These are phyloP conservation scores for Kodamaea sp. DNA, from an alignment of 1,139 yeast species.

Conservation along the genomic window DNA sequence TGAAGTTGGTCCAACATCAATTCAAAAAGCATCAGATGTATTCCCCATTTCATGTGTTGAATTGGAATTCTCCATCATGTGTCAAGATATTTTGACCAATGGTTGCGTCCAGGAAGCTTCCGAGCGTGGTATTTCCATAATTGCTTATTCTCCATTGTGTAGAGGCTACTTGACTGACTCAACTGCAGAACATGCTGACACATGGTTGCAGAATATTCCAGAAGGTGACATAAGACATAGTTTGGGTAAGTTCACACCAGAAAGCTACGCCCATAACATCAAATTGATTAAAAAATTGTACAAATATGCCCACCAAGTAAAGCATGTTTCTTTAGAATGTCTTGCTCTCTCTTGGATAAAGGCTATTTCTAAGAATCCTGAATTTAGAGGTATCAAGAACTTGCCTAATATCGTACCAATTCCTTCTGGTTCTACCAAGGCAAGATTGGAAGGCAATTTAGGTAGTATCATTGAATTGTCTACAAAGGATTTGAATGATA, in stretches of 20 bases:
- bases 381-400: conserved; percentile 31
- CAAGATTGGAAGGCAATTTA: conserved; percentile 59
- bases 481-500: conserved; percentile 49
- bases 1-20: conserved; percentile 62
- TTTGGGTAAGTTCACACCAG: conserved; percentile 59
- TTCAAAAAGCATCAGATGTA: conserved; percentile 48
- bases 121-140: conserved; percentile 51
- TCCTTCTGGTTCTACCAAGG: conserved; percentile 65
- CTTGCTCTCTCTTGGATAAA: conserved; percentile 73
- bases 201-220: conserved; percentile 37
- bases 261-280: conserved; percentile 51
- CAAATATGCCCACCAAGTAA: conserved; percentile 47
- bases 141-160: conserved; percentile 83
- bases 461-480: conserved; percentile 41
- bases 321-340: conserved; percentile 55
- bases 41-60: conserved; percentile 65
- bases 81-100: conserved; percentile 54
- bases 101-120: conserved; percentile 59
- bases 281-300: conserved; percentile 38
- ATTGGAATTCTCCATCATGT: conserved; percentile 67
- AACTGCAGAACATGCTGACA: conserved; percentile 36
- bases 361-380: conserved; percentile 26
- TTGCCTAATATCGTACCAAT: conserved; percentile 68
- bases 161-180: conserved; percentile 71
- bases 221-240: conserved; percentile 52